Conservation (phyloP, 441 rosid species). For the Populus tomentosa region DNA sequence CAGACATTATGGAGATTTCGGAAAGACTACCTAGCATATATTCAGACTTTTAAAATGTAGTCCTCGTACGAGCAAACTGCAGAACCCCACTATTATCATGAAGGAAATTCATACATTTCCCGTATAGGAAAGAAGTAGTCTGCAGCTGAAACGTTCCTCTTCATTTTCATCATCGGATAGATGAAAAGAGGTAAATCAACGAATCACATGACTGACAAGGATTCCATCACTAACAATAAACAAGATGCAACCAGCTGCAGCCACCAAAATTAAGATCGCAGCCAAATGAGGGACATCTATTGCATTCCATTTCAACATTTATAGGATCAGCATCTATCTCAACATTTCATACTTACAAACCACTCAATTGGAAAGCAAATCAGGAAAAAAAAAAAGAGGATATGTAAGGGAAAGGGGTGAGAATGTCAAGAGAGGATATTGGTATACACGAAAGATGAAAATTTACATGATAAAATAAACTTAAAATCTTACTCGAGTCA, state of each 20-base stretch:
- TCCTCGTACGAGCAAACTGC: neutral
- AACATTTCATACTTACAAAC: neutral
- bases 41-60: neutral
- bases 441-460: neutral
- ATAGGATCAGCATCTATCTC: neutral
- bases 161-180: neutral
- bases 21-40: neutral
- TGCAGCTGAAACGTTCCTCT: neutral
- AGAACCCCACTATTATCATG: neutral
- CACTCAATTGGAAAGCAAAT: neutral
- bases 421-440: neutral
- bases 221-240: neutral
- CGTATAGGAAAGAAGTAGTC: neutral
- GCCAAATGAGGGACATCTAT: neutral
- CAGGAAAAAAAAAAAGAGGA: neutral
- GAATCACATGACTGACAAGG: neutral
- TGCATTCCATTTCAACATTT: neutral
- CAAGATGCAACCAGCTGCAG: neutral
- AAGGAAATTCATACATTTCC: neutral
- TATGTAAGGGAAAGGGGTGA: neutral
- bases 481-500: conserved; percentile 33
- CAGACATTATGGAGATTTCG: neutral
- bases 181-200: neutral
- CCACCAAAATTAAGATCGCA: neutral
- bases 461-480: conserved; percentile 3